Base-by-base conservation (phyloP, 148 eudicot species). In the Agrostemma githago region DNA sequence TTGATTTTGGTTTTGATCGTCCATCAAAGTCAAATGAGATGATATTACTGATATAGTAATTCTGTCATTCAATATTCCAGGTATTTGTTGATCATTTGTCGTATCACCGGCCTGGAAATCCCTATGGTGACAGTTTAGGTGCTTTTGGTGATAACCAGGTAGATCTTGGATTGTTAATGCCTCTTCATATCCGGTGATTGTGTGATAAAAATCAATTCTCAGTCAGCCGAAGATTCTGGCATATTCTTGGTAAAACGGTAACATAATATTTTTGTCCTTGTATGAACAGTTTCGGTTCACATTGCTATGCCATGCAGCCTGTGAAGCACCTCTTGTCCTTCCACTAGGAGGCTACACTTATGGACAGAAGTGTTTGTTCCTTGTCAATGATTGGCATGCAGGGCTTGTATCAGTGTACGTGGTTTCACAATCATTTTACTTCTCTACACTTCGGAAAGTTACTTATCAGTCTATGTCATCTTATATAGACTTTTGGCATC, bases 91-190 rank as follows among this genome's bases (percentile, higher is more conserved):
- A 95, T 83, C 99, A 95, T 79, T 87, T 89, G 78, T 88, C 97
- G 17, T 95, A 90, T 78, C 99, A 90, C 77, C 87, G 97, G 60
- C 99, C 97, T 66, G 97, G 99, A 76, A 95, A 90, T 77, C 99
- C 97, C 10, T 95, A 95, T 80, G 99, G 97, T 72, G 99, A 95
- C 80, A 76, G 62, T 64, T 79, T 41, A 77, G 99, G 99, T 76
- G 99, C 99, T 72, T 95, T 95, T 84, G 92, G 92, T 46, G 99
- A 95, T 84, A 95, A 95, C 76, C 99, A 95, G 96, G 99, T 89
- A 81, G 3, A 54, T 37, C 1, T 17, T 72, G 37, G 62, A 19
- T 7, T 20, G 43, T 70, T 70, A 16, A 58, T 26, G 14, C n/a
- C 43, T 17, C 34, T 37, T 17, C 19, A 0, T 59, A 53, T 3